A percentile compares a stretch with the other conserved stretches of the same genome.
Evolutionary conservation across 139 green algal species (phyloP).

Genomic region (Asterochloris sp.): DNA sequence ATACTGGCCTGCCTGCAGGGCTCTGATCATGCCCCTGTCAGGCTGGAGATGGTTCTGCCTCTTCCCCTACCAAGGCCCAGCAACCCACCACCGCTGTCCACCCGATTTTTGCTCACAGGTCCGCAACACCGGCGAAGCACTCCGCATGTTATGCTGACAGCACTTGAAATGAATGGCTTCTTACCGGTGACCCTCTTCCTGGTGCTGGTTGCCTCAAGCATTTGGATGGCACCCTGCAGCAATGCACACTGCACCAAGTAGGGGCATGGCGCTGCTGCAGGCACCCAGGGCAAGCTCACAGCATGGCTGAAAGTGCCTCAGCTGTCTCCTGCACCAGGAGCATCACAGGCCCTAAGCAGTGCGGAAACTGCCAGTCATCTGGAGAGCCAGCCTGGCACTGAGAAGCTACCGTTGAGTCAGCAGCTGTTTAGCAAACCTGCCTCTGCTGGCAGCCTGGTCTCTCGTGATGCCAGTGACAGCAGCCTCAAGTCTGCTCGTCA

Average conservation of each 20-base stretch:
- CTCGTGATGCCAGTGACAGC: too few species aligned
- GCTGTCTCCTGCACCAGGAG: not conserved
- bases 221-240: not conserved
- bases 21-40: constrained; percentile 71
- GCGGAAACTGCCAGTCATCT: not conserved
- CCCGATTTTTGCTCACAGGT: constrained; percentile 23
- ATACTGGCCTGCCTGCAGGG: constrained; percentile 43
- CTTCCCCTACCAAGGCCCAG: not conserved
- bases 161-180: not conserved
- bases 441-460: too few species aligned
- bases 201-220: not conserved
- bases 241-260: not conserved
- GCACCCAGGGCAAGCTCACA: constrained; percentile 13
- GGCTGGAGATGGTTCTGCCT: constrained; percentile 25
- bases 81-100: constrained; percentile 1
- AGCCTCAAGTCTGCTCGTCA: too few species aligned
- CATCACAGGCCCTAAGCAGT: not conserved
- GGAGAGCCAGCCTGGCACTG: not conserved
- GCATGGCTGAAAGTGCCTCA: not conserved
- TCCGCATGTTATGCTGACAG: not conserved
- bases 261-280: not conserved
- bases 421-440: not conserved
- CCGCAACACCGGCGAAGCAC: not conserved
- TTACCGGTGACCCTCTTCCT: not conserved
- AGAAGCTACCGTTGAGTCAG: not conserved